These are phyloP conservation scores for Adansonia rubrostipa DNA, from an alignment of 441 rosid genomes.

Conservation along the genomic window DNA sequence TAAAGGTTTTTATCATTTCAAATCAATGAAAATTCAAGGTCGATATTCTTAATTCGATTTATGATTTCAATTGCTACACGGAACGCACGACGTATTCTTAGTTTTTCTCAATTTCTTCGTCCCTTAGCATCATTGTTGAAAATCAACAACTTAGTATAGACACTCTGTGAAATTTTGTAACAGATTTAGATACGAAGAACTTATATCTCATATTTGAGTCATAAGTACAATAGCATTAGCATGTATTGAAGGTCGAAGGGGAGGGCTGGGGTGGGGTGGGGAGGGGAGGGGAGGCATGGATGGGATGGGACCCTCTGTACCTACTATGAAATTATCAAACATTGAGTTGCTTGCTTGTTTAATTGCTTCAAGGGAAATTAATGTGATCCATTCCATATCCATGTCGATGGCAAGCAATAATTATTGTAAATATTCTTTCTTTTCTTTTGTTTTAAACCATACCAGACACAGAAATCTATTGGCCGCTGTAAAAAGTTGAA, in stretches of 20 bases:
- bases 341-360: neutral
- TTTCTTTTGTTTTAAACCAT: neutral
- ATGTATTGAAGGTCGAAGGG: neutral
- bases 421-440: neutral
- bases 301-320: neutral
- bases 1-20: no score
- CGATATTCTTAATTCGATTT: no score
- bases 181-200: neutral
- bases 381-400: neutral
- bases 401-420: conserved; percentile 14
- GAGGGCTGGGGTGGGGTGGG: no score
- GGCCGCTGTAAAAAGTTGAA: neutral
- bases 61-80: no score
- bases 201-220: neutral
- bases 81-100: no score
- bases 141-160: no score
- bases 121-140: no score
- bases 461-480: conserved; percentile 2
- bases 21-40: no score
- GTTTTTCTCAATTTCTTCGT: no score
- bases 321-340: neutral
- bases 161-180: neutral
- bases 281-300: neutral
- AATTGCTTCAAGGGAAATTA: conserved; percentile 13
- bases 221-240: neutral